A percentile compares a stretch with the other conserved stretches of the same genome.
Evolutionary conservation across 2,329 filamentous ascomycete species (phyloP).

Genomic region (Diaporthe helianthi): DNA sequence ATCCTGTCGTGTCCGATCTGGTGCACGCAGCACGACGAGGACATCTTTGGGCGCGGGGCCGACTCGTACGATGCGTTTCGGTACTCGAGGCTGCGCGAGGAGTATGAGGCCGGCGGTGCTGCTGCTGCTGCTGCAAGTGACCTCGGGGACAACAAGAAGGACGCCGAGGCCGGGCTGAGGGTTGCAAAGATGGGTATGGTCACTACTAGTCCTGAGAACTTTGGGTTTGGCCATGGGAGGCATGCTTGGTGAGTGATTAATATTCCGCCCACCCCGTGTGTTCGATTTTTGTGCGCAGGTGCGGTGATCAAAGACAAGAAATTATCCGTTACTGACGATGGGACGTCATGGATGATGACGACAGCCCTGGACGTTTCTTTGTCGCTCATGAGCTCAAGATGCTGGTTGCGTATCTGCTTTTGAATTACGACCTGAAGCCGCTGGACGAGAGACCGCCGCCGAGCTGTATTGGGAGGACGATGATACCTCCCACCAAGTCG

Average conservation of each 20-base stretch:
- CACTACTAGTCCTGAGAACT: conserved; percentile 57
- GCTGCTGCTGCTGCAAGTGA: no score
- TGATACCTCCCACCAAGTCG: conserved; percentile 46
- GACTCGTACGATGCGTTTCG: conserved; percentile 57
- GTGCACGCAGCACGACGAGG: conserved; percentile 55
- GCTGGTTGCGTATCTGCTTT: conserved; percentile 55
- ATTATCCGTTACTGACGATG: background rate
- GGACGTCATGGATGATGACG: no score
- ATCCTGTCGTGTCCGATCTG: conserved; percentile 50
- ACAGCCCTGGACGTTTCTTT: conserved; percentile 62
- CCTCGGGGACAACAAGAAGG: no score
- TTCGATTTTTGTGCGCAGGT: no score
- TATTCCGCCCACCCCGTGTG: no score
- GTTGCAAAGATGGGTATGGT: conserved; percentile 57
- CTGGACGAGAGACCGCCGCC: conserved; percentile 48
- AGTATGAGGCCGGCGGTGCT: conserved; percentile 42
- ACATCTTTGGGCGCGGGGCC: conserved; percentile 50
- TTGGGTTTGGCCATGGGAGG: conserved; percentile 64
- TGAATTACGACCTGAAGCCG: conserved; percentile 60
- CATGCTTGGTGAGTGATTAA: conserved; percentile 54
- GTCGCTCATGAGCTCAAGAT: conserved; percentile 64
- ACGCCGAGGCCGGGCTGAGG: conserved; percentile 42
- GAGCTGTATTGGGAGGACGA: conserved; percentile 53
- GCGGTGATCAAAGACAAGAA: no score
- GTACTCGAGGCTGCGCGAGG: conserved; percentile 52